Base-by-base conservation (phyloP, 169 alveolate species). In the Cyclospora cayetanensis region DNA sequence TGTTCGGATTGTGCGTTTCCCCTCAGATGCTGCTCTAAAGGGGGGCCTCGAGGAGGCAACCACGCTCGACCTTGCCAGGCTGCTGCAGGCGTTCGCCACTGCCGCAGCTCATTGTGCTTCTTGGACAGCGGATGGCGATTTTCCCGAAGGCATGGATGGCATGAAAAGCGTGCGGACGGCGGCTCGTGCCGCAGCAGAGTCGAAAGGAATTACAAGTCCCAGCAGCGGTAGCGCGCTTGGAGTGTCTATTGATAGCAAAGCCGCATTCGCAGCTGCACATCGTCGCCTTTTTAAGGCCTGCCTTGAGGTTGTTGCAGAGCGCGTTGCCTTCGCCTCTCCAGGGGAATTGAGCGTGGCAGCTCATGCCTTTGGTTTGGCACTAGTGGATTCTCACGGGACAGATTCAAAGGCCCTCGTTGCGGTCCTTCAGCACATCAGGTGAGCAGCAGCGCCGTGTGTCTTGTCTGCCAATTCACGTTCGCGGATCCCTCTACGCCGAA, bases 81-180 rank as follows among this genome's bases (percentile, higher is more conserved):
- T 76, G 86, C 86, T 76, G 86, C 86, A 76, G 86, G 86, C 86
- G 31, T 76, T 76, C 15, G 66, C 90, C 18, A 22, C 76, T 72
- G 52, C 55, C n/a, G 90, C 90, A 3, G 74, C 76, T 27, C 76
- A 80, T 70, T 35, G 52, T 4, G 50, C 70, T 11, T 9, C 37
- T 2, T 77, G 43, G 50, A 39, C 35, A 46, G 68, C 27, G 5
- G 22, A 5, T 5, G 65, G 1, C 41, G 80, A 7, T 25, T 9
- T 9, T 11, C 53, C 84, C 52, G 55, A 25, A 4, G 9, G 63
- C 52, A 39, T n/a, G 25, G 18, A 50, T 18, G 18, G 60, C 9
- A 18, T 18, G 60, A 50, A 50, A 50, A 18, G 60, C 25, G 25
- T 50, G 25, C 25, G 9, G 25, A 37, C 84, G n/a, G 55, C 55